phyloP scores from a whole-genome alignment of 1,284 basidiomycete genomes.

The Tylopilus orsonianus region DNA sequence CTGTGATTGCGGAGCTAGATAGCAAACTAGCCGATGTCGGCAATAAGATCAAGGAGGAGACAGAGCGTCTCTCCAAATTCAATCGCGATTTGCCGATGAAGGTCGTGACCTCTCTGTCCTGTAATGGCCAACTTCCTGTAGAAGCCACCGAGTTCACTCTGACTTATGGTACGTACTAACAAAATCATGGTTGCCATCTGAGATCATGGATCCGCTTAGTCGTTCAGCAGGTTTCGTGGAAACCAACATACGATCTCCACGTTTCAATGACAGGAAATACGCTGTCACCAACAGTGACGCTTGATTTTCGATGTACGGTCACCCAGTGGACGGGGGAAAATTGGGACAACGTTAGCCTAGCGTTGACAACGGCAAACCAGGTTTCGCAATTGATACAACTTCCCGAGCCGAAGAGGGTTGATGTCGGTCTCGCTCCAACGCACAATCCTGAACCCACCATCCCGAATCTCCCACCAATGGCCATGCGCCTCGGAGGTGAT shows the following conservation, averaged over 20 bases:
- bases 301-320: conserved; percentile 25
- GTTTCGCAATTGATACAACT: conserved; percentile 18
- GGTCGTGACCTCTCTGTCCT: conserved; percentile 2
- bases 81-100: conserved; percentile 1
- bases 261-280: conserved; percentile 11
- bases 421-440: conserved; percentile 11
- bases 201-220: conserved; percentile 3
- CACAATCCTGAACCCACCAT: neutral
- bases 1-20: conserved; percentile 21
- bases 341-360: conserved; percentile 25
- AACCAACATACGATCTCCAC: conserved; percentile 22
- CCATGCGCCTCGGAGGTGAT: too few relatives aligned
- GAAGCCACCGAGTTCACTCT: conserved; percentile 17
- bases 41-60: conserved; percentile 17
- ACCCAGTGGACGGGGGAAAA: conserved; percentile 23
- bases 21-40: conserved; percentile 14
- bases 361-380: conserved; percentile 18
- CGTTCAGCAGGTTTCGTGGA: conserved; percentile 20
- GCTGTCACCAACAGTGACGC: conserved; percentile 14
- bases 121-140: neutral
- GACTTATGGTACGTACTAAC: conserved; percentile 18
- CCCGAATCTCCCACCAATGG: too few relatives aligned
- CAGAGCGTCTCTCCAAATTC: conserved; percentile 5
- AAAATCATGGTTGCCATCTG: neutral
- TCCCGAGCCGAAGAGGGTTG: conserved; percentile 23